Evolutionary conservation across 495 filamentous ascomycete species (phyloP).

Genomic region (Aspergillus incahuasiensis): DNA sequence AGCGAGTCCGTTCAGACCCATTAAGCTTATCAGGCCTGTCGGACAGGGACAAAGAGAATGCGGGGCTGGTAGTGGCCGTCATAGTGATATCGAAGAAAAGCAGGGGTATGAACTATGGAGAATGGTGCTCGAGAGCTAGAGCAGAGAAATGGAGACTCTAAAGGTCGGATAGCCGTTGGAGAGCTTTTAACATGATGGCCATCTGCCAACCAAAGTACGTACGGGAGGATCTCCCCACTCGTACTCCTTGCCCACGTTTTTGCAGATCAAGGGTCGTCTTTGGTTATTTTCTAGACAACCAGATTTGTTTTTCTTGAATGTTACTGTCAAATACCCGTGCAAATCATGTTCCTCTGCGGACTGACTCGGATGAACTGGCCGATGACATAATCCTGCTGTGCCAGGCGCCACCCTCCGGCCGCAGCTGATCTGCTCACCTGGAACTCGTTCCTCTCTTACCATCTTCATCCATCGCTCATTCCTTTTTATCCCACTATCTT

Average conservation of each 20-base stretch:
- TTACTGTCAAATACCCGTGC: not conserved
- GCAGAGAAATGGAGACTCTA: not conserved
- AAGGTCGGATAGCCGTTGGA: not conserved
- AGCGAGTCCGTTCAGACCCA: not conserved
- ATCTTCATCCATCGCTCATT: conserved; percentile 9
- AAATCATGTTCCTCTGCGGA: not conserved
- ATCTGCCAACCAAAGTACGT: not conserved
- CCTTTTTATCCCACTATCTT: not conserved
- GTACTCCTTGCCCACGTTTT: not conserved
- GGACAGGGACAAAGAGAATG: not conserved
- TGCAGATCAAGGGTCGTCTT: not conserved
- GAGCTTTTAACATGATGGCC: not conserved
- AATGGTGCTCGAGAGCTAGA: not conserved
- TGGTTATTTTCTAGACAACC: not conserved
- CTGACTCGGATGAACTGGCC: not conserved
- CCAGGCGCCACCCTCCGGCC: conserved; percentile 11
- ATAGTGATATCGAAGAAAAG: not conserved
- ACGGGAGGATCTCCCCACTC: conserved; percentile 4
- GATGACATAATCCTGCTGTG: conserved; percentile 19
- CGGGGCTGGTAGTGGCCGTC: not conserved
- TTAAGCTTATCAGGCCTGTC: not conserved
- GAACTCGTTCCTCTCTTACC: conserved; percentile 10
- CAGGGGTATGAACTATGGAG: not conserved
- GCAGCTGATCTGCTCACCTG: conserved; percentile 7
- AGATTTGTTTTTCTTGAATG: not conserved